These are phyloP conservation scores for Zasmidium citrigriseum DNA, from an alignment of 2,329 filamentous ascomycete genomes.

Conservation along the genomic window DNA sequence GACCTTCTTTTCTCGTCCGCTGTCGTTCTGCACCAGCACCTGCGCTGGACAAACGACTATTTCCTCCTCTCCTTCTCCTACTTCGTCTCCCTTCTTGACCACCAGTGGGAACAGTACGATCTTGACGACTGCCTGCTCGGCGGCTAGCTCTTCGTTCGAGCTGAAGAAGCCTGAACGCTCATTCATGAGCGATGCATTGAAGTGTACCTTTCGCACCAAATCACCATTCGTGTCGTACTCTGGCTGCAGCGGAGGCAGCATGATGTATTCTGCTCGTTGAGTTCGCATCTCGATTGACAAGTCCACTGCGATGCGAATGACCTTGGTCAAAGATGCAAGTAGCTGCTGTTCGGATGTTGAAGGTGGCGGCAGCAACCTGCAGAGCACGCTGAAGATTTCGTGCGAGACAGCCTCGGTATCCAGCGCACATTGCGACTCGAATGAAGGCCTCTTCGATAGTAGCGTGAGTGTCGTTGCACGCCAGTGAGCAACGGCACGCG, in stretches of 20 bases:
- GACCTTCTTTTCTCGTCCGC: conserved; percentile 45
- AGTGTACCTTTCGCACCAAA: conserved; percentile 80
- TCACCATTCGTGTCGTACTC: conserved; percentile 95
- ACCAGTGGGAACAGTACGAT: conserved; percentile 95
- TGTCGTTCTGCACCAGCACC: conserved; percentile 66
- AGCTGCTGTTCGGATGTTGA: conserved; percentile 78
- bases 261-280: conserved; percentile 95
- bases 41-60: conserved; percentile 94
- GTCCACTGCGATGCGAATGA: conserved; percentile 84
- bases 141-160: conserved; percentile 79
- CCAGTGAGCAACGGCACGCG: conserved; percentile 92
- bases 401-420: conserved; percentile 96
- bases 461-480: conserved; percentile 91
- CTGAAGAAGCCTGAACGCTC: conserved; percentile 73
- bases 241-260: conserved; percentile 91
- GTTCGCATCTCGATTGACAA: conserved; percentile 96
- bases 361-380: conserved; percentile 83
- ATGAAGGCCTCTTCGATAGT: conserved; percentile 76
- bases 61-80: conserved; percentile 85
- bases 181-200: conserved; percentile 94
- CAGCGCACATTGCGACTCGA: conserved; percentile 76
- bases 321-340: conserved; percentile 78
- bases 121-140: conserved; percentile 74
- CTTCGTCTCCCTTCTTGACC: conserved; percentile 91
- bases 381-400: conserved; percentile 82